A percentile compares a stretch with the other conserved stretches of the same genome.
These are phyloP conservation scores for Venturiaceae sp. DNA, from an alignment of 2,329 filamentous ascomycete species.

Conservation along the genomic window DNA sequence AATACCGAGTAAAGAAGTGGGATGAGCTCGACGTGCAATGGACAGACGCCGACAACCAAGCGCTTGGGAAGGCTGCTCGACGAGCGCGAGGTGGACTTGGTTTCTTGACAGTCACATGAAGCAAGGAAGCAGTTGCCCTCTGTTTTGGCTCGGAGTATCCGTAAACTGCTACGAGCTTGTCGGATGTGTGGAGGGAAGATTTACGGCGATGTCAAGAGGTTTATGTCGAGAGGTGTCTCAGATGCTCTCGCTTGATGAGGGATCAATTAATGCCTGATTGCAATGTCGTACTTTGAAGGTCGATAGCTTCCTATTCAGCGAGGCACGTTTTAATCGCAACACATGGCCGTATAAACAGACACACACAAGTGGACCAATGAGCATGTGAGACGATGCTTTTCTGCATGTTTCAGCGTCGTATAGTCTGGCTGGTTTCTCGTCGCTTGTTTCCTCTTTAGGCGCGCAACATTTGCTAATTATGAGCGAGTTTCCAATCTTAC, in stretches of 20 bases:
- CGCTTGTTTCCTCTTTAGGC: neutral
- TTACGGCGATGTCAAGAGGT: neutral
- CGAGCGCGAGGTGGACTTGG: constrained; percentile 48
- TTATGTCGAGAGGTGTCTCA: neutral
- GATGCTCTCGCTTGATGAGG: neutral
- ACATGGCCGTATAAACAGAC: neutral
- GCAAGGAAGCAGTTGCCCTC: neutral
- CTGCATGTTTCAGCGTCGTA: neutral
- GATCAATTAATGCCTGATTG: neutral
- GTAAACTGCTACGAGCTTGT: neutral
- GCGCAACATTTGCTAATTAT: neutral
- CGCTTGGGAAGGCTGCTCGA: constrained; percentile 45
- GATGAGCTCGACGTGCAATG: constrained; percentile 53
- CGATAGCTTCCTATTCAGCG: neutral
- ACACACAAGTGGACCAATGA: neutral
- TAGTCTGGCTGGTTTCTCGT: neutral
- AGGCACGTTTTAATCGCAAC: neutral
- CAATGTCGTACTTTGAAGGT: neutral
- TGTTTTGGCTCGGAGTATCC: neutral
- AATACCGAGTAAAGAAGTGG: constrained; percentile 53
- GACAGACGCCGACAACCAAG: constrained; percentile 55
- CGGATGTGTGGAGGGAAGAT: neutral
- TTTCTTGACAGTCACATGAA: constrained; percentile 49
- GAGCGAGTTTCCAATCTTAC: neutral
- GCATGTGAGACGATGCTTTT: no score